These are phyloP conservation scores for Sordariomycetes sp. DNA, from an alignment of 2,329 filamentous ascomycete genomes.

Conservation along the genomic window DNA sequence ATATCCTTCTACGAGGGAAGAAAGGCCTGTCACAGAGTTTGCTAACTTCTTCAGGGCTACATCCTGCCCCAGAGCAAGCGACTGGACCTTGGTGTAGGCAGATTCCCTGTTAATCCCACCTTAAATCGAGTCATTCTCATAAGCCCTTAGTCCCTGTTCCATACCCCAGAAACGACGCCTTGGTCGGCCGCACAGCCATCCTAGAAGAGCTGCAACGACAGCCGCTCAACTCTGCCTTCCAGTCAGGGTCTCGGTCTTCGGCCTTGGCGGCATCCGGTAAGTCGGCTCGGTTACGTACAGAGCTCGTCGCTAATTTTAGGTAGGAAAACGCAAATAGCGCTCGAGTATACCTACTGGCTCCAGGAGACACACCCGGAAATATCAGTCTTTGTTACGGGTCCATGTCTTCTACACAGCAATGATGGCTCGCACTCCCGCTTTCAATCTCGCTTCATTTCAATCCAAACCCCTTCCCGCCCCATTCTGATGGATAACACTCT, in stretches of 20 bases:
- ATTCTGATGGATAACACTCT: no score
- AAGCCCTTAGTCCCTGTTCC: background rate
- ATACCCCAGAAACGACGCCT: background rate
- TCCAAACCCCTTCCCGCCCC: no score
- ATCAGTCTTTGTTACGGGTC: no score
- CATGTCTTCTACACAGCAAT: no score
- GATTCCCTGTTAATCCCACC: background rate
- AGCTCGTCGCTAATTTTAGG: background rate
- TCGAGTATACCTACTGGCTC: conserved; percentile 16
- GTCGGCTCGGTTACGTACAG: background rate
- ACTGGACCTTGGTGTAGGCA: background rate
- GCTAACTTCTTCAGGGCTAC: no score
- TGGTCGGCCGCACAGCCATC: background rate
- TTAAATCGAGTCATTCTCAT: background rate
- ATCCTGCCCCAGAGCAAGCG: background rate
- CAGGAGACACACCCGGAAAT: conserved; percentile 9
- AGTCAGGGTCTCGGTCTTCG: background rate
- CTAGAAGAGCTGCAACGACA: background rate
- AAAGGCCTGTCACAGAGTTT: no score
- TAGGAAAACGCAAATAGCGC: conserved; percentile 21
- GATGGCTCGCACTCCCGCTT: no score
- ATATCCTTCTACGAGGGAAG: background rate
- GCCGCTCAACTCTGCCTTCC: background rate
- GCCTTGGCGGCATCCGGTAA: background rate
- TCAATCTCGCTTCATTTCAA: no score